phyloP scores from a whole-genome alignment of 345 rosid genomes.

The Anacardium occidentale region DNA sequence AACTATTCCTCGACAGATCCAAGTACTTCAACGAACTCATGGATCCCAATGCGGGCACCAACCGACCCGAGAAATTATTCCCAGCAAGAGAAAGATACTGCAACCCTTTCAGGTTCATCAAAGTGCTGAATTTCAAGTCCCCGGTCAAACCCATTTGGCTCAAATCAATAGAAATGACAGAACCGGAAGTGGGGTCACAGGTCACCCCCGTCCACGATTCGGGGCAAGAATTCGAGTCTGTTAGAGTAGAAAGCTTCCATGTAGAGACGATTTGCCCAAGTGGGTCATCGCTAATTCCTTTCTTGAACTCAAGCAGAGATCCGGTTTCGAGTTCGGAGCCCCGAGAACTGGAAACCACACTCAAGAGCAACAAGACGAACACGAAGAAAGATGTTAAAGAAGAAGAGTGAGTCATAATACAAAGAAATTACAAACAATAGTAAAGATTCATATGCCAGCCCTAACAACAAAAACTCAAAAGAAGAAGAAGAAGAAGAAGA shows the following conservation, averaged over 20 bases:
- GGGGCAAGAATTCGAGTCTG: constrained; percentile 49
- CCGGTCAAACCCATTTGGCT: constrained; percentile 62
- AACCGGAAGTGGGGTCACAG: constrained; percentile 54
- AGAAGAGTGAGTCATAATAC: constrained; percentile 34
- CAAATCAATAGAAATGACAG: constrained; percentile 50
- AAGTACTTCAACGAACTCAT: constrained; percentile 60
- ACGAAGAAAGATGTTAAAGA: constrained; percentile 32
- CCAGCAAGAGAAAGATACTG: constrained; percentile 69
- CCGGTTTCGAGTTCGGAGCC: constrained; percentile 50
- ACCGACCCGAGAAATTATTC: constrained; percentile 73
- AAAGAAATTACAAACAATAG: background rate
- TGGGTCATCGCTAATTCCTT: constrained; percentile 66
- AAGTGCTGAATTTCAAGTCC: constrained; percentile 72
- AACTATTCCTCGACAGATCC: constrained; percentile 78
- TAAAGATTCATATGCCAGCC: constrained; percentile 33
- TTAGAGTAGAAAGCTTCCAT: constrained; percentile 42
- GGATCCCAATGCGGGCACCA: constrained; percentile 72
- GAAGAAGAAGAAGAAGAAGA: constrained; percentile 12
- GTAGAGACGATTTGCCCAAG: constrained; percentile 28
- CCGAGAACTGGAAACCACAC: too few species aligned
- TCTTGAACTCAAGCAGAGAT: constrained; percentile 78
- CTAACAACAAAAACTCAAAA: constrained; percentile 12
- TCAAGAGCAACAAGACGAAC: constrained; percentile 20
- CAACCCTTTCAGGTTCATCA: constrained; percentile 50
- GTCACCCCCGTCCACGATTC: constrained; percentile 59